Conservation (phyloP, 768 basidiomycete species). For the Sarcomyxa edulis region DNA sequence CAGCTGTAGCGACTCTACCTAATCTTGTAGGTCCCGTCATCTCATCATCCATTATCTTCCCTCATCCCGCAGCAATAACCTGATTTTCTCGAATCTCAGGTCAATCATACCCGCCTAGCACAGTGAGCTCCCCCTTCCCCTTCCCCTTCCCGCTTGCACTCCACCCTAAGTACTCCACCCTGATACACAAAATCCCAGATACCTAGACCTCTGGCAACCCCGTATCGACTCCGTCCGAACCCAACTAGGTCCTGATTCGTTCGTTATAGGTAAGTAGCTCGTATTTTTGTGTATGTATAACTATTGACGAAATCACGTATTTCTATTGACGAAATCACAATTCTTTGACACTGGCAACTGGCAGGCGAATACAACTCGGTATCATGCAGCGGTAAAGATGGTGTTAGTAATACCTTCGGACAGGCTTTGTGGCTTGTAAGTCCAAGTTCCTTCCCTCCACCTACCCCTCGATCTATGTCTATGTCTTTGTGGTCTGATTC, state of each 20-base stretch:
- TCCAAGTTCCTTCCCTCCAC: neutral
- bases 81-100: conserved; percentile 22
- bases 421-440: conserved; percentile 47
- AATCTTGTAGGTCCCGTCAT: conserved; percentile 31
- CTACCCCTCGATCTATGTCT: neutral
- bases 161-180: too few species aligned
- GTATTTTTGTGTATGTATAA: neutral
- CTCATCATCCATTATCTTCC: neutral
- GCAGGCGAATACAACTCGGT: conserved; percentile 53
- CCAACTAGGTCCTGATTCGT: conserved; percentile 41
- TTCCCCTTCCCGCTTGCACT: too few species aligned
- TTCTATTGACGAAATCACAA: too few species aligned
- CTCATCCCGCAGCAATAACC: neutral
- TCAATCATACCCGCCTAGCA: conserved; percentile 48
- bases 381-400: conserved; percentile 44
- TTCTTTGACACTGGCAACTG: too few species aligned
- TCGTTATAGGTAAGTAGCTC: conserved; percentile 35
- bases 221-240: conserved; percentile 41
- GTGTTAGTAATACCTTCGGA: conserved; percentile 50
- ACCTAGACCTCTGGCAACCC: conserved; percentile 52
- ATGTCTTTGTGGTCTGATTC: too few species aligned
- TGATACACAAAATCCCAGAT: too few species aligned
- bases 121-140: conserved; percentile 25
- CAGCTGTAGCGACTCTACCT: conserved; percentile 40
- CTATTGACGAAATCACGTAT: neutral